Evolutionary conservation across 2,329 filamentous ascomycete genomes (phyloP), one percentile per base, ranked within the genome.

Genomic region (Talaromyces atroroseus): DNA sequence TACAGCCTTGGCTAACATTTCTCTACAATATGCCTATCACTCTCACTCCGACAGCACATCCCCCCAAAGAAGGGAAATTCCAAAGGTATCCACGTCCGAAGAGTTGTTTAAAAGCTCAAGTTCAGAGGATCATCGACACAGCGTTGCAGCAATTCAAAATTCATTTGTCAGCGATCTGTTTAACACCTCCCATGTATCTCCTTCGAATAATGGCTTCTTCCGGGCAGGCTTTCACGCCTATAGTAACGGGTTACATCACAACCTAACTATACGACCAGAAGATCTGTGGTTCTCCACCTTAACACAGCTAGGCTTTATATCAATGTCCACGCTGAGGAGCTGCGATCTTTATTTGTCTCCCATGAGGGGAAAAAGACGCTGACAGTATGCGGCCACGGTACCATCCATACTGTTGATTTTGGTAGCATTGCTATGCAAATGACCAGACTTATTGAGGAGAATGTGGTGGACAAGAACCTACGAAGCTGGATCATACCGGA

Each of bases 211-310:
- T 40, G 59, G 59, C n/a, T 61, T 63, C 14, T 56, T 63, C 5
- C 23, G 50, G 5, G 57, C 58, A 1, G 38, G 56, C 5, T 51
- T 49, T 1, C 7, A 48, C 2, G 63, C 63, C 14, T 64, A 63
- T 29, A 55, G 11, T 46, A 1, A 59, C 34, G n/a, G n/a, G n/a
- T n/a, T n/a, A n/a, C 62, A 80, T 54, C 74, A 77, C 52, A 71
- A 80, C 56, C 71, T 82, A 0, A 64, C 63, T 1, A 65, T 82
- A 47, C 75, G 79, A 1, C 79, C 80, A 0, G 79, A 83, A 26
- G 80, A 82, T 57, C 63, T 82, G 16, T 82, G 79, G 80, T 70
- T 80, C 46, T 66, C 78, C 5, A 80, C 82, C 58, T 62, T 82
- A 0, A 68, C 72, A 0, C 79, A 82, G 58, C 60, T 81, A 1